phyloP scores from a whole-genome alignment of 225 moss, liverwort and hornwort genomes.

The Straminergon stramineum region DNA sequence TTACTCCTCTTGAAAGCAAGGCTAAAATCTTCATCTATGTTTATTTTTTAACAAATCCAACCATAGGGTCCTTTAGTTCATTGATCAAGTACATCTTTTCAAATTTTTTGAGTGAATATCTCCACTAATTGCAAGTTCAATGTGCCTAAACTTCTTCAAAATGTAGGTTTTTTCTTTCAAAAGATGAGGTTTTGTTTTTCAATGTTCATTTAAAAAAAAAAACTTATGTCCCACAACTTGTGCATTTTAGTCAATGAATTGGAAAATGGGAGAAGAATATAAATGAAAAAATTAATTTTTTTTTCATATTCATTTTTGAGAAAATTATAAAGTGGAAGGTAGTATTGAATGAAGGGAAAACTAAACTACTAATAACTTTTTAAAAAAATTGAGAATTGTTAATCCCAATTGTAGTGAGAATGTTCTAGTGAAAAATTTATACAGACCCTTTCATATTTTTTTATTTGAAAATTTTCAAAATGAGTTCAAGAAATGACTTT shows the following conservation, averaged over 20 bases:
- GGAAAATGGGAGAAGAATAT: background rate
- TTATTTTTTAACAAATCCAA: background rate
- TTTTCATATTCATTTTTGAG: background rate
- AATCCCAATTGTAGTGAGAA: background rate
- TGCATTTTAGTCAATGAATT: background rate
- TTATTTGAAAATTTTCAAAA: background rate
- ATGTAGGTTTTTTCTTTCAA: background rate
- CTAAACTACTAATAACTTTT: background rate
- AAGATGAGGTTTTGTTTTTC: background rate
- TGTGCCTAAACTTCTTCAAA: background rate
- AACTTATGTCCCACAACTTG: background rate
- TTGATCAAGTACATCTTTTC: background rate
- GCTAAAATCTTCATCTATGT: background rate
- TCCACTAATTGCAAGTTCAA: background rate
- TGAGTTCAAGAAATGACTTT: background rate
- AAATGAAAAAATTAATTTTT: background rate
- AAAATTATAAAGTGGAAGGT: background rate
- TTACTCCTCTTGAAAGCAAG: background rate
- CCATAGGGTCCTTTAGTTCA: accelerated
- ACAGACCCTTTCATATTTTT: accelerated
- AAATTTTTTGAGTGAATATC: background rate
- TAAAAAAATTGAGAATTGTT: background rate
- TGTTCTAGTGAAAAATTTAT: background rate
- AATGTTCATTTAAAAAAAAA: background rate
- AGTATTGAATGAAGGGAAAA: background rate